Conservation (phyloP, 192 early-diverging fungal genomes). For the Backusella mclennaniae region DNA sequence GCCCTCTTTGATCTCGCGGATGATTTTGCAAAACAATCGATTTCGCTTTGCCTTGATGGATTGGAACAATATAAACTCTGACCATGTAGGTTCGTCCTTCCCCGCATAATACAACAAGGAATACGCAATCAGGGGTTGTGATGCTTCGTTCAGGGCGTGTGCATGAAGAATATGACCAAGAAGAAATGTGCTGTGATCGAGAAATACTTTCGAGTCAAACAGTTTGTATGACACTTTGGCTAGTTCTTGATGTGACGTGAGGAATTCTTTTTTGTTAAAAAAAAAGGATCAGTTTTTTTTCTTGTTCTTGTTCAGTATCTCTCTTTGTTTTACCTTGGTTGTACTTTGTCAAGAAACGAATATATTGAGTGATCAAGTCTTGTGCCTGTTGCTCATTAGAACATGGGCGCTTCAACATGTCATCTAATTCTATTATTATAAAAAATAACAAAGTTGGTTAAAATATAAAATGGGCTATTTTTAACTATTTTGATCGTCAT, state of each 20-base stretch:
- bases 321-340: constrained; percentile 21
- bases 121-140: constrained; percentile 46
- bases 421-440: constrained; percentile 32
- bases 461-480: neutral
- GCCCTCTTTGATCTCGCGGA: constrained; percentile 36
- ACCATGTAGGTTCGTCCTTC: constrained; percentile 41
- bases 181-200: constrained; percentile 30
- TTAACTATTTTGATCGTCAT: neutral
- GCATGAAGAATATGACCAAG: constrained; percentile 33
- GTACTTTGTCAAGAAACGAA: constrained; percentile 31
- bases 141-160: constrained; percentile 19
- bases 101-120: constrained; percentile 45
- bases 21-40: constrained; percentile 48
- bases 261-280: constrained; percentile 41
- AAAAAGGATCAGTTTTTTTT: neutral
- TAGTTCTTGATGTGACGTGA: constrained; percentile 39
- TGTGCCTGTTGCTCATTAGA: constrained; percentile 13
- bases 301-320: neutral
- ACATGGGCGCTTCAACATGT: constrained; percentile 19
- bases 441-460: neutral
- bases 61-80: constrained; percentile 38
- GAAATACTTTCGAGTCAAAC: constrained; percentile 48
- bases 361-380: constrained; percentile 19
- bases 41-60: constrained; percentile 8
- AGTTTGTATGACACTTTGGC: constrained; percentile 46